Evolutionary conservation across 768 basidiomycete species (phyloP).

Genomic region (Fomitopsis serialis): DNA sequence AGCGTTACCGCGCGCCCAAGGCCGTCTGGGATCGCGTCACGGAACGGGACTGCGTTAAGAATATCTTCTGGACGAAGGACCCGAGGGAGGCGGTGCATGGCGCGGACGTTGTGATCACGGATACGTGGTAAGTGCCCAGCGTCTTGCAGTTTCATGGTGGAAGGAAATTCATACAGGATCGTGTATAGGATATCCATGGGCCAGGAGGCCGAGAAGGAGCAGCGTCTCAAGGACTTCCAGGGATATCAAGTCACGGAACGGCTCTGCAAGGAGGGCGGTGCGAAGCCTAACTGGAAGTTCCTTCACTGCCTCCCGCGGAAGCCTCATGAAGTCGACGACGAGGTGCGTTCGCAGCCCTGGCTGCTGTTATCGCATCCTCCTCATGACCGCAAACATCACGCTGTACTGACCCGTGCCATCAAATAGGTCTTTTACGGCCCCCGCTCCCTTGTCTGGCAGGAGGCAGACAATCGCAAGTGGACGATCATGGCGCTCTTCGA

Average conservation of each 20-base stretch:
- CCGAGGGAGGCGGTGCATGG: conserved; percentile 83
- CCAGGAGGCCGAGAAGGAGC: conserved; percentile 89
- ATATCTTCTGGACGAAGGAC: conserved; percentile 69
- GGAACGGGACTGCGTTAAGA: conserved; percentile 66
- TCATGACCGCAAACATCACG: neutral
- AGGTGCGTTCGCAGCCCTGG: conserved; percentile 39
- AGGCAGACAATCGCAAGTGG: conserved; percentile 97
- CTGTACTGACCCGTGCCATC: neutral
- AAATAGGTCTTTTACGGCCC: conserved; percentile 86
- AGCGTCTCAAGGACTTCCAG: conserved; percentile 78
- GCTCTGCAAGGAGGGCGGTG: conserved; percentile 75
- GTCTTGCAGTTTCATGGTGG: neutral
- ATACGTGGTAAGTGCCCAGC: conserved; percentile 74
- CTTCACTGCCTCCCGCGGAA: conserved; percentile 95
- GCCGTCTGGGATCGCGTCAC: conserved; percentile 80
- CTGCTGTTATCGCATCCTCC: neutral
- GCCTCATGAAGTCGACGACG: conserved; percentile 90
- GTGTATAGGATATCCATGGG: conserved; percentile 93
- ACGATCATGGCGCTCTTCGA: conserved; percentile 91
- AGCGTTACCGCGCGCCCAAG: conserved; percentile 65
- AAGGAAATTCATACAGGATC: too few species aligned
- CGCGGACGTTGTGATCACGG: conserved; percentile 94
- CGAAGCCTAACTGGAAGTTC: conserved; percentile 88
- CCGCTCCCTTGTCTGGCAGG: conserved; percentile 87
- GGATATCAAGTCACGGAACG: conserved; percentile 94